Conservation (phyloP, 2,329 filamentous ascomycete species). For the Ploettnerulaceae sp. region DNA sequence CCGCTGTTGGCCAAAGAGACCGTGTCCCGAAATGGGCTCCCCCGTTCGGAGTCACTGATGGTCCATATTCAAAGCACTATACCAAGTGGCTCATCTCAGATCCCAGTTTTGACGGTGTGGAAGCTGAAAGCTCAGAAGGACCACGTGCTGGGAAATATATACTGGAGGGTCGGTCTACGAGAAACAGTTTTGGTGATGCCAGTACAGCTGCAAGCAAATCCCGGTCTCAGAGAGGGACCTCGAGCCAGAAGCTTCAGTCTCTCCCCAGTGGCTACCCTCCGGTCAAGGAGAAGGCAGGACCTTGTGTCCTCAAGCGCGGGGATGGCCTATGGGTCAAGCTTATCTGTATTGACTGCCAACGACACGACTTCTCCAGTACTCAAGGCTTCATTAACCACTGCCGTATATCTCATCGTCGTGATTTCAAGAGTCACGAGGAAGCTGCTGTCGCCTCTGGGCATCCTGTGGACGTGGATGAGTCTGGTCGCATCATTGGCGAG, state of each 20-base stretch:
- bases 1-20: conserved; percentile 60
- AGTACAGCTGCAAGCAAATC: conserved; percentile 42
- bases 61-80: conserved; percentile 91
- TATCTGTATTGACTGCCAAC: conserved; percentile 80
- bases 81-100: conserved; percentile 93
- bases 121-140: conserved; percentile 37
- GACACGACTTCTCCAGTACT: conserved; percentile 90
- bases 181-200: conserved; percentile 64
- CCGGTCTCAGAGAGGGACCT: conserved; percentile 52
- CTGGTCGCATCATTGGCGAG: conserved; percentile 43
- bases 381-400: conserved; percentile 99
- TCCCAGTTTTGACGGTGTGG: conserved; percentile 71
- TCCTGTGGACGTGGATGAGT: conserved; percentile 66
- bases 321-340: conserved; percentile 86
- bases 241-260: conserved; percentile 60
- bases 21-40: conserved; percentile 71
- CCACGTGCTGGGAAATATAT: conserved; percentile 39
- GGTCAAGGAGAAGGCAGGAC: conserved; percentile 76
- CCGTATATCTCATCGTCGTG: conserved; percentile 87
- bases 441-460: conserved; percentile 85
- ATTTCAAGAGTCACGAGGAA: conserved; percentile 94
- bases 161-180: conserved; percentile 70
- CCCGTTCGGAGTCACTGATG: conserved; percentile 85
- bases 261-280: conserved; percentile 66
- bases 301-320: conserved; percentile 77